Evolutionary conservation across 768 basidiomycete genomes (phyloP).

Genomic region (Agaricus bisporus): DNA sequence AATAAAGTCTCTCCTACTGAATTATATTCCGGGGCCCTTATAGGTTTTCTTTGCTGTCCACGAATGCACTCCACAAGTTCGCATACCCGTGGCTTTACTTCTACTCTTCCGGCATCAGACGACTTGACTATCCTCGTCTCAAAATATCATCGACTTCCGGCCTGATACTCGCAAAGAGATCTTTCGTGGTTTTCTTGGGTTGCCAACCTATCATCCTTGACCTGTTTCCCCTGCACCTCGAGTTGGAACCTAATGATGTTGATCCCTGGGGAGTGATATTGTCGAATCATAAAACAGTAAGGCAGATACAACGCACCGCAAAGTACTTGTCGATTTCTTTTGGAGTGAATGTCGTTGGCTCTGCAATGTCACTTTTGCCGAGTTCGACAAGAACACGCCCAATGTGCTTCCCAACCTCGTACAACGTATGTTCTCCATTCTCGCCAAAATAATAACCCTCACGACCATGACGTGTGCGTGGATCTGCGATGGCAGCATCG

Average conservation of each 20-base stretch:
- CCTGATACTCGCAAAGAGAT: constrained; percentile 44
- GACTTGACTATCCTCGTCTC: background rate
- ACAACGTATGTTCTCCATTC: constrained; percentile 40
- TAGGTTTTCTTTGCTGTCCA: no score
- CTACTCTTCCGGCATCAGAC: background rate
- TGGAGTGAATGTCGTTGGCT: constrained; percentile 39
- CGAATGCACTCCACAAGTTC: no score
- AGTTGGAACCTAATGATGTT: constrained; percentile 25
- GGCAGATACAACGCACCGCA: constrained; percentile 12
- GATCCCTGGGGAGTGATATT: background rate
- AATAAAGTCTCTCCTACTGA: constrained; percentile 12
- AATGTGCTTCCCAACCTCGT: constrained; percentile 35
- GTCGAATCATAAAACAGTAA: no score
- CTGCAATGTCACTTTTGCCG: constrained; percentile 29
- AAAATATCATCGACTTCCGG: constrained; percentile 30
- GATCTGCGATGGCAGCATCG: constrained; percentile 26
- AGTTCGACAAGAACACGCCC: constrained; percentile 30
- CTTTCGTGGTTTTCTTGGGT: constrained; percentile 40
- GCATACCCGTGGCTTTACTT: no score
- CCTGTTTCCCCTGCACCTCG: constrained; percentile 38
- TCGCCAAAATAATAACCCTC: constrained; percentile 51
- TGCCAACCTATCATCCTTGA: constrained; percentile 45
- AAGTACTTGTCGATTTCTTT: constrained; percentile 39
- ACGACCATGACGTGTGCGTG: constrained; percentile 35
- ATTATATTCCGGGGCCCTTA: no score